phyloP scores from a whole-genome alignment of 2,329 filamentous ascomycete species.

The Pestalotiopsis sp. region DNA sequence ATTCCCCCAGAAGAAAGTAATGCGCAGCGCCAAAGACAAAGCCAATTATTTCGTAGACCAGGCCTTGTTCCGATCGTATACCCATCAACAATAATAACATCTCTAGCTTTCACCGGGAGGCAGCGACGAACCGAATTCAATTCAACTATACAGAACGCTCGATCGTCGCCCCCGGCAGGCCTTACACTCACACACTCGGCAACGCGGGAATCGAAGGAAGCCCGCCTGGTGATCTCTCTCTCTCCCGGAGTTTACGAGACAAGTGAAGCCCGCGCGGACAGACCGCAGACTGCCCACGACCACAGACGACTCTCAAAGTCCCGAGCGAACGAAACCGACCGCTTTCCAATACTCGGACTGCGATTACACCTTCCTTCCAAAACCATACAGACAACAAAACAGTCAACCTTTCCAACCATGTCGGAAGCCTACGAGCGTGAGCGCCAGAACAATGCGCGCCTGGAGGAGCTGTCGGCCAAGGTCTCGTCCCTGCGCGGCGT shows the following conservation, averaged over 20 bases:
- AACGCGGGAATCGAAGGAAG: not conserved
- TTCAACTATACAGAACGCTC: not conserved
- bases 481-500: slow-evolving; percentile 90
- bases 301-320: not conserved
- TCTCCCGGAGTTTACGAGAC: too few species aligned
- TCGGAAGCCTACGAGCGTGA: slow-evolving; percentile 79
- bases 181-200: not conserved
- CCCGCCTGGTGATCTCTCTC: not conserved
- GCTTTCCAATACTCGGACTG: not conserved
- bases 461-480: slow-evolving; percentile 88
- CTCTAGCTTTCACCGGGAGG: not conserved
- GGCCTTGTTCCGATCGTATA: not conserved
- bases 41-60: not conserved
- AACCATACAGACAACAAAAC: slow-evolving; percentile 4
- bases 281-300: too few species aligned
- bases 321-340: not conserved
- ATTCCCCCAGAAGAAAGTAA: not conserved
- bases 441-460: slow-evolving; percentile 91
- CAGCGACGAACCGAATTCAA: not conserved
- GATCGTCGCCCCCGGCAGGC: not conserved
- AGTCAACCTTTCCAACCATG: slow-evolving; percentile 49
- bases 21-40: not conserved
- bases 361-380: not conserved
- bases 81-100: not conserved
- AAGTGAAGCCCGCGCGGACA: too few species aligned